These are phyloP conservation scores for Halophytophthora polymorphica DNA, from an alignment of 352 stramenopile genomes.

Conservation along the genomic window DNA sequence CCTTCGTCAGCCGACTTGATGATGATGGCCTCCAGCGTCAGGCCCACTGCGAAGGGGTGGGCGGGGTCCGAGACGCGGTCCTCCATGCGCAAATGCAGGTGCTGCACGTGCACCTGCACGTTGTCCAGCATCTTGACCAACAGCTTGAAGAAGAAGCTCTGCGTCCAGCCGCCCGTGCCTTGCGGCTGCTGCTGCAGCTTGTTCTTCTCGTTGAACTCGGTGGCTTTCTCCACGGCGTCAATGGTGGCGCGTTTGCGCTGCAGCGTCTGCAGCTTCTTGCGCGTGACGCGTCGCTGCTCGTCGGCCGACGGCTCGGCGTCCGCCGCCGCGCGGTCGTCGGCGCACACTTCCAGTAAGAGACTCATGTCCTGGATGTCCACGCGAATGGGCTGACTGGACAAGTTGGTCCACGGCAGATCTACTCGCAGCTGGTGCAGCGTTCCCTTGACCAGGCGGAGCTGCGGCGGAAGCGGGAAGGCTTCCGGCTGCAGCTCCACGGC, in stretches of 20 bases:
- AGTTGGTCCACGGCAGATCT: conserved; percentile 72
- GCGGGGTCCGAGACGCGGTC: conserved; percentile 49
- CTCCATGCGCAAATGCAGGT: conserved; percentile 72
- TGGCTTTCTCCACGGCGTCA: conserved; percentile 75
- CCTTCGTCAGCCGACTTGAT: conserved; percentile 78
- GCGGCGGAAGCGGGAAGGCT: conserved; percentile 60
- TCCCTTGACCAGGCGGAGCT: conserved; percentile 68
- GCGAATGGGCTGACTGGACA: conserved; percentile 67
- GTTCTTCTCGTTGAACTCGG: conserved; percentile 53
- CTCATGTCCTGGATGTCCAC: conserved; percentile 79
- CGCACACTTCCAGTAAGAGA: conserved; percentile 59
- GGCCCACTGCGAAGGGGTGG: conserved; percentile 53
- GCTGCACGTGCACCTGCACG: conserved; percentile 77
- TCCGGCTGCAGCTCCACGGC: conserved; percentile 76
- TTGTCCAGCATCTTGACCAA: conserved; percentile 82
- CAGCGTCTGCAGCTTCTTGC: conserved; percentile 52
- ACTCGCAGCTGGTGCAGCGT: conserved; percentile 75
- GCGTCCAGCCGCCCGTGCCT: conserved; percentile 41
- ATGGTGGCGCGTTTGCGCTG: conserved; percentile 76
- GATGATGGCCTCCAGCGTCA: conserved; percentile 78
- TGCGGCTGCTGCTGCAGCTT: conserved; percentile 13
- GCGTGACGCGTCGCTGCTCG: conserved; percentile 19
- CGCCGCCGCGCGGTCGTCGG: conserved; percentile 17
- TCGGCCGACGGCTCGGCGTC: conserved; percentile 12
- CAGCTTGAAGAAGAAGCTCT: conserved; percentile 79